phyloP scores from a whole-genome alignment of 345 rosid genomes.

The Adansonia digitata region DNA sequence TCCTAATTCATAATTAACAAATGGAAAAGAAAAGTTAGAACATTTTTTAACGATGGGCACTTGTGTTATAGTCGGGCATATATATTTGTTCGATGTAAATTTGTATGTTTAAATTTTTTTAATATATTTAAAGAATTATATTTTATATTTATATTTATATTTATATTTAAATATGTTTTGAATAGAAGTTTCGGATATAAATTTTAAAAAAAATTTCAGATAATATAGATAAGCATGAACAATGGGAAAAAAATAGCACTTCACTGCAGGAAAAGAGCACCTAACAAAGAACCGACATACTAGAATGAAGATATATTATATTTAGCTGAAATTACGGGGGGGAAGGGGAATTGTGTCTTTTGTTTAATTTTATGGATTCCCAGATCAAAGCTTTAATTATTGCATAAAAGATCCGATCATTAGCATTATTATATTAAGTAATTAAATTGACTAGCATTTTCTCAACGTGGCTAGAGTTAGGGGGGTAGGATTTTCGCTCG shows the following conservation, averaged over 20 bases:
- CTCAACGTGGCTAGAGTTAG: neutral
- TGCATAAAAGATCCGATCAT: neutral
- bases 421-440: neutral
- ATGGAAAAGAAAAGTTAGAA: too few species aligned
- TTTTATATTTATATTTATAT: too few species aligned
- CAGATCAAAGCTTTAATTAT: neutral
- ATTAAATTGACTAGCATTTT: neutral
- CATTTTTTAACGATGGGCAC: too few species aligned
- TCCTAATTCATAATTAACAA: neutral
- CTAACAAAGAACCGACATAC: neutral
- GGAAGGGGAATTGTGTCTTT: neutral
- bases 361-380: slow-evolving; percentile 10
- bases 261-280: too few species aligned
- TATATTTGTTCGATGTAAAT: too few species aligned
- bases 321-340: slow-evolving; percentile 26
- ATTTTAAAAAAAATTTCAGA: too few species aligned
- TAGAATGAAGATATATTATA: neutral
- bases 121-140: too few species aligned
- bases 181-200: too few species aligned
- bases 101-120: too few species aligned
- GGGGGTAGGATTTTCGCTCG: neutral
- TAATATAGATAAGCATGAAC: too few species aligned
- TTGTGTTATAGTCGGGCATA: too few species aligned
- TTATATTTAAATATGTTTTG: too few species aligned
- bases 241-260: neutral